Evolutionary conservation across 1,284 basidiomycete species (phyloP), one percentile per base, ranked within the genome.

Genomic region (Caloboletus firmus): DNA sequence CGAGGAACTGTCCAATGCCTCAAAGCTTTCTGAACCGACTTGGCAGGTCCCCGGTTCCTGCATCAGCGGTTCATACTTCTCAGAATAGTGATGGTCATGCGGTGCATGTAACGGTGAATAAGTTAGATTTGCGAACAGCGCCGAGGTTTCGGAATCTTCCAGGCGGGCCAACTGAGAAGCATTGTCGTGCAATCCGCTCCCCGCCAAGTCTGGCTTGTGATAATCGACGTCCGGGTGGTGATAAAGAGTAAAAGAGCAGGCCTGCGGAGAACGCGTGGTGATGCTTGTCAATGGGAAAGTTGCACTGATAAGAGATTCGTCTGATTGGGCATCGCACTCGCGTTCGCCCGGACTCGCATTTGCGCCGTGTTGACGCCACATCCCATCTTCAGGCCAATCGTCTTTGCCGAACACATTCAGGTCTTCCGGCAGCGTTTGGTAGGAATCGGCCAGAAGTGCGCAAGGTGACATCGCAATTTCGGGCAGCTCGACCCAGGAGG

Each of bases 231-330:
- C 36, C 48, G 45, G 47, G 31, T 59, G 58, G 53, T 51, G 58
- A 64, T 64, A 51, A 28, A 49, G 57, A 42, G 64, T 18, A 51
- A 49, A 46, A 45, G 55, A 36, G 45, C 49, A 42, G 11, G 48
- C 30, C 44, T 50, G 54, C 18, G 43, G 42, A 30, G 56, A 54
- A 50, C 49, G 53, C 56, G 57, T 67, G 56, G 45, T 49, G 48
- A 58, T 60, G 44, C 56, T 49, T 52, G 58, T 46, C 44, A 56
- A 59, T 41, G 59, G 55, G 42, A 54, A 51, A 35, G 55, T 31
- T 47, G 39, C 40, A 54, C 51, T 39, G 65, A 72, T 68, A 71
- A 69, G 67, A 56, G 60, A 68, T 58, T 49, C 51, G 31, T 59
- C 58, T 49, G 59, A 65, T 59, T 51, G 54, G 41, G 49, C 49